These are phyloP conservation scores for Kodamaea alishanica DNA, from an alignment of 1,139 yeast species.

Conservation along the genomic window DNA sequence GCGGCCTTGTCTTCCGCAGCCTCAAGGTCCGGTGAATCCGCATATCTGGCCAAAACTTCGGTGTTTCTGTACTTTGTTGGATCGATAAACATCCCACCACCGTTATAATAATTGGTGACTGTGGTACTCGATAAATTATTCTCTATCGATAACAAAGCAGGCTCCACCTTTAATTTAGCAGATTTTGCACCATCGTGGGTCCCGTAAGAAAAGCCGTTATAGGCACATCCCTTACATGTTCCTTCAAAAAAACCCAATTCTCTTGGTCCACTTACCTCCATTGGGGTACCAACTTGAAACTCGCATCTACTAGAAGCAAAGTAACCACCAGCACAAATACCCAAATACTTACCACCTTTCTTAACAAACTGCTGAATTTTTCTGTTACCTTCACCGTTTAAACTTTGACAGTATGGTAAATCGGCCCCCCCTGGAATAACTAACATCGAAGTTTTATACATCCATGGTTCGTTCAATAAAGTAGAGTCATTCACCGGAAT, in stretches of 20 bases:
- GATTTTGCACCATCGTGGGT: constrained; percentile 74
- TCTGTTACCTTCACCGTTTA: constrained; percentile 67
- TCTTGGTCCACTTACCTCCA: constrained; percentile 84
- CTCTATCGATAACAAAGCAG: constrained; percentile 21
- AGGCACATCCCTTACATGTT: constrained; percentile 75
- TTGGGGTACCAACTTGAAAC: constrained; percentile 71
- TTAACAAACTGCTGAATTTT: constrained; percentile 62
- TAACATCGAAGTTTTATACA: constrained; percentile 66
- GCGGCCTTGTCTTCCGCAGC: constrained; percentile 50
- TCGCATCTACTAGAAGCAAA: constrained; percentile 74
- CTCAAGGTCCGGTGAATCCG: constrained; percentile 38
- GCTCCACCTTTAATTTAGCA: constrained; percentile 41
- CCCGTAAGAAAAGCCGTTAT: constrained; percentile 73
- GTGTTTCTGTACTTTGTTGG: constrained; percentile 59
- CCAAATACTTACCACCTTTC: constrained; percentile 77
- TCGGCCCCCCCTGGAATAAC: constrained; percentile 98
- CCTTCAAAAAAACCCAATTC: constrained; percentile 85
- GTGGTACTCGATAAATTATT: constrained; percentile 3
- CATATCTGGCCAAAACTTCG: constrained; percentile 68
- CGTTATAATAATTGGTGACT: constrained; percentile 60
- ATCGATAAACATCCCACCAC: constrained; percentile 83
- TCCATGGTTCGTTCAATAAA: constrained; percentile 84
- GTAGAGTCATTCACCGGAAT: constrained; percentile 62
- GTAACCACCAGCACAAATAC: constrained; percentile 97
- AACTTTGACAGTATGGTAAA: constrained; percentile 67